Evolutionary conservation across 2,329 filamentous ascomycete genomes (phyloP).

Genomic region (Nectriaceae sp.): DNA sequence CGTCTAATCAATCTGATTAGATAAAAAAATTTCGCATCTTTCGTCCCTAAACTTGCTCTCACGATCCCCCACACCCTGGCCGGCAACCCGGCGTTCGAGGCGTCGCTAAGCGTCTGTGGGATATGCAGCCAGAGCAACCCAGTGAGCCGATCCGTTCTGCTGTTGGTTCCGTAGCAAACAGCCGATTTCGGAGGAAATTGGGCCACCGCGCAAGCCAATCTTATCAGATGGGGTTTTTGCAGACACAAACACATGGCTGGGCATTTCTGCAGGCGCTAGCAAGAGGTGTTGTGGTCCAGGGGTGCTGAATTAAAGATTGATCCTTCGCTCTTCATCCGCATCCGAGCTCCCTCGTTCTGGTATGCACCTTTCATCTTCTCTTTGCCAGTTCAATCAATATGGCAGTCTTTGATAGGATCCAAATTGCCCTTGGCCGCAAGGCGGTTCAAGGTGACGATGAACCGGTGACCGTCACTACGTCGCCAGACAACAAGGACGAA

Average conservation of each 20-base stretch:
- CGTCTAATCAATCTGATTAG: constrained; percentile 24
- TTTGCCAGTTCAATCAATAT: constrained; percentile 10
- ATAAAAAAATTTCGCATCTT: constrained; percentile 17
- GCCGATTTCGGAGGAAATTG: constrained; percentile 19
- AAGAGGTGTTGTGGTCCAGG: neutral
- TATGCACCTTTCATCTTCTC: neutral
- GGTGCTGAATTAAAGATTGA: constrained; percentile 9
- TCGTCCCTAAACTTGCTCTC: neutral
- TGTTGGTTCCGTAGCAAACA: neutral
- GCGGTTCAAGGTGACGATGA: constrained; percentile 14
- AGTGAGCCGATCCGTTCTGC: neutral
- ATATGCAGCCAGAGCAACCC: neutral
- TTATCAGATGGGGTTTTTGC: constrained; percentile 21
- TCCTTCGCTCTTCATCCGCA: constrained; percentile 3
- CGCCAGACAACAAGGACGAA: constrained; percentile 17
- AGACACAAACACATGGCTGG: neutral
- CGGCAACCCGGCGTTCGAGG: constrained; percentile 4
- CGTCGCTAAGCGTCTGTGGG: neutral
- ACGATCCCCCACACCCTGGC: constrained; percentile 10
- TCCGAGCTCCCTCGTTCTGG: constrained; percentile 1
- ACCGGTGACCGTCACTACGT: constrained; percentile 1
- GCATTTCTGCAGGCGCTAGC: neutral
- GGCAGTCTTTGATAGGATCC: constrained; percentile 20
- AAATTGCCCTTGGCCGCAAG: constrained; percentile 13
- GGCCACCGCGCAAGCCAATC: constrained; percentile 16